Evolutionary conservation across 441 rosid genomes (phyloP).

Genomic region (Gossypium lobatum): DNA sequence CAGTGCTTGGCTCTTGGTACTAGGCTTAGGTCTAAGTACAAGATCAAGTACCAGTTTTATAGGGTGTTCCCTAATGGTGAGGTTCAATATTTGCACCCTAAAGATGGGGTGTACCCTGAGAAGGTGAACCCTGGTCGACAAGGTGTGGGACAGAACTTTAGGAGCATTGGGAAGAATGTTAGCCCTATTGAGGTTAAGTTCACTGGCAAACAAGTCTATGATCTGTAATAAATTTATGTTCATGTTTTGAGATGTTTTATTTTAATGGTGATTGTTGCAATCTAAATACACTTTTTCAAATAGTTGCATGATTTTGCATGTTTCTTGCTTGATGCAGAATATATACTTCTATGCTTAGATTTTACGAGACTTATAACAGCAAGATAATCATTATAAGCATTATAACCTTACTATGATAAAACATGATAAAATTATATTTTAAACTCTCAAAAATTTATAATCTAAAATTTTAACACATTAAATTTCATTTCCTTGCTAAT

Average conservation of each 20-base stretch:
- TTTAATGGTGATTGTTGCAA: background rate
- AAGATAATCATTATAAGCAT: too few relatives aligned
- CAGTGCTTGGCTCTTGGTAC: constrained; percentile 80
- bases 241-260: background rate
- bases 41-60: constrained; percentile 73
- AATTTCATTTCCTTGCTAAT: background rate
- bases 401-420: too few relatives aligned
- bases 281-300: background rate
- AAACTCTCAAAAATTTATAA: too few relatives aligned
- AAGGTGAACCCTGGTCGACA: constrained; percentile 69
- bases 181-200: constrained; percentile 81
- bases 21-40: constrained; percentile 71
- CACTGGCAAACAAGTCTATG: constrained; percentile 68
- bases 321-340: too few relatives aligned
- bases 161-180: constrained; percentile 68
- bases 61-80: constrained; percentile 66
- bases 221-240: constrained; percentile 25
- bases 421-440: too few relatives aligned
- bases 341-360: too few relatives aligned
- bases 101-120: constrained; percentile 76
- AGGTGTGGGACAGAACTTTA: constrained; percentile 61
- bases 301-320: background rate
- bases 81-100: constrained; percentile 68
- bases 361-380: too few relatives aligned
- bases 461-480: too few relatives aligned